phyloP scores from a whole-genome alignment of 331 rosid genomes.

The Quercus lobata region DNA sequence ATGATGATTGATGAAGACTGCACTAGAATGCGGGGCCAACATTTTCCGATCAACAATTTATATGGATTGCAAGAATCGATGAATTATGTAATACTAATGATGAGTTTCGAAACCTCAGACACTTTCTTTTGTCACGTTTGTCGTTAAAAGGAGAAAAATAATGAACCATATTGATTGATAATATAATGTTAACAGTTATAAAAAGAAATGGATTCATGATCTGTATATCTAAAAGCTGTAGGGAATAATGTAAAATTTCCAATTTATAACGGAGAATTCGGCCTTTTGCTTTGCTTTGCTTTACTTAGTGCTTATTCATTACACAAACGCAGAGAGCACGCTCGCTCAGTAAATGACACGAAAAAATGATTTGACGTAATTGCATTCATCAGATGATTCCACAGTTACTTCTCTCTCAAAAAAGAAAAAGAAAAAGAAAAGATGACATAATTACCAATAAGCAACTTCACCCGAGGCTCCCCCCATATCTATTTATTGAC shows the following conservation, averaged over 20 bases:
- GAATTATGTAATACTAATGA: conserved; percentile 30
- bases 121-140: conserved; percentile 43
- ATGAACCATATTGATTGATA: conserved; percentile 10
- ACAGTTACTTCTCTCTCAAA: too few relatives aligned
- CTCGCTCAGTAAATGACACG: not conserved
- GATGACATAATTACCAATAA: not conserved
- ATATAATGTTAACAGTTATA: not conserved
- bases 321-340: not conserved
- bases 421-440: too few relatives aligned
- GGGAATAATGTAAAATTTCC: conserved; percentile 6
- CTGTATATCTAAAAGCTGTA: not conserved
- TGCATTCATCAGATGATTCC: not conserved
- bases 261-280: not conserved
- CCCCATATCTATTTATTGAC: not conserved
- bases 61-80: conserved; percentile 17
- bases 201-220: not conserved
- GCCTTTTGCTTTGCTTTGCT: not conserved
- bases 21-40: conserved; percentile 2
- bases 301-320: not conserved
- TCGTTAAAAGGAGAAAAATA: conserved; percentile 43
- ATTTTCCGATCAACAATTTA: conserved; percentile 14
- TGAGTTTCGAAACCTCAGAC: conserved; percentile 31
- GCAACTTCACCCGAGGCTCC: not conserved
- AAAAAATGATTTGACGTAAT: not conserved
- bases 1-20: conserved; percentile 13